These are phyloP conservation scores for Entomortierella parvispora DNA, from an alignment of 192 early-diverging fungal genomes.

Conservation along the genomic window DNA sequence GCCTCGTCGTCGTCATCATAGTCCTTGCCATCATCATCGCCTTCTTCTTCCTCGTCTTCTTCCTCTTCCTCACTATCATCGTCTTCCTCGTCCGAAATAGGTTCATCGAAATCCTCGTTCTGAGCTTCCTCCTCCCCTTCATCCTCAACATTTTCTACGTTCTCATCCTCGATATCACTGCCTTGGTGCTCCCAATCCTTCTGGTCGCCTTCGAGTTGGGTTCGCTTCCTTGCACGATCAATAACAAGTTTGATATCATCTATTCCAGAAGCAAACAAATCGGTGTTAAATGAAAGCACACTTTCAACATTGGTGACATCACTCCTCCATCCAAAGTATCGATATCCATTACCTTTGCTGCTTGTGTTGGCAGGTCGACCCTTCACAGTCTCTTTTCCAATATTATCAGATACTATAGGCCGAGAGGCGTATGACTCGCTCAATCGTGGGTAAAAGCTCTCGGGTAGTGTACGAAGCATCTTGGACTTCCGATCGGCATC, in stretches of 20 bases:
- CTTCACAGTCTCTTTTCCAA: too few species aligned
- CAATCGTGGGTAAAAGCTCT: neutral
- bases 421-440: too few species aligned
- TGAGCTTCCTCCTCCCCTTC: constrained; percentile 10
- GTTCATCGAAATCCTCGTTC: neutral
- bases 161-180: neutral
- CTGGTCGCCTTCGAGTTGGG: neutral
- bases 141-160: constrained; percentile 1
- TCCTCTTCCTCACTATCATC: constrained; percentile 4
- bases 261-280: neutral
- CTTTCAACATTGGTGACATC: too few species aligned
- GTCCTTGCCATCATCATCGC: constrained; percentile 3
- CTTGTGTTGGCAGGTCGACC: too few species aligned
- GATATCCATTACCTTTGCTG: too few species aligned
- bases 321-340: too few species aligned
- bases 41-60: constrained; percentile 12
- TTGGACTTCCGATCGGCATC: too few species aligned
- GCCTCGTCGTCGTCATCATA: constrained; percentile 20
- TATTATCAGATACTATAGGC: too few species aligned
- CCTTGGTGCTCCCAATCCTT: neutral
- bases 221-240: constrained; percentile 7
- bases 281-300: neutral
- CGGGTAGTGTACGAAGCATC: neutral
- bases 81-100: neutral
- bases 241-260: constrained; percentile 22